These are phyloP conservation scores for Magnolia sinica DNA, from an alignment of 164 flowering plant species.

Conservation along the genomic window DNA sequence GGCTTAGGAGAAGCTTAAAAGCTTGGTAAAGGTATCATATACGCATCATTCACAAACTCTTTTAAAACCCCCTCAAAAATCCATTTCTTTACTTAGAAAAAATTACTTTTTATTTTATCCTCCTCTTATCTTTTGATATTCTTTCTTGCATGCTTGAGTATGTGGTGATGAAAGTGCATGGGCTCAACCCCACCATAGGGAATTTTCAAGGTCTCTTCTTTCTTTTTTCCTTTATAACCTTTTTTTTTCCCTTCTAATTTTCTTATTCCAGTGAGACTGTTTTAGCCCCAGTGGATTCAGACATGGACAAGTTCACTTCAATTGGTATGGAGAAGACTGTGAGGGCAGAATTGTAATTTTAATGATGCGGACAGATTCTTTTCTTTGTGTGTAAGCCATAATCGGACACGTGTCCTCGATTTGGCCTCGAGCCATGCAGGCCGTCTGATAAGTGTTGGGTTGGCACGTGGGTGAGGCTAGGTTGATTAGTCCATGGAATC, in stretches of 20 bases:
- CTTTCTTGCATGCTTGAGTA: background rate
- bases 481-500: background rate
- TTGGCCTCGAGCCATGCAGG: background rate
- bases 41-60: background rate
- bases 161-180: conserved; percentile 26
- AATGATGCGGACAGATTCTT: background rate
- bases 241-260: conserved; percentile 12
- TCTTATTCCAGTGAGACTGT: background rate
- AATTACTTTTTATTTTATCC: background rate
- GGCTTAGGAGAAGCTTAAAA: conserved; percentile 37
- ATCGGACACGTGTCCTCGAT: background rate
- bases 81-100: background rate
- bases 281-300: background rate
- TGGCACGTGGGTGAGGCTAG: background rate
- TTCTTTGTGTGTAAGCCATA: background rate
- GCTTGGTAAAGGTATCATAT: conserved; percentile 25
- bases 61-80: background rate
- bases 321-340: background rate
- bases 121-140: background rate
- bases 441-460: background rate
- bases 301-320: background rate
- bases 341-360: background rate
- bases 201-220: conserved; percentile 31
- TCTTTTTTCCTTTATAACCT: conserved; percentile 17
- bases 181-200: conserved; percentile 42